Percentiles rank a stretch among this genome's conserved stretches.
Conservation (phyloP, 1,284 basidiomycete genomes). For the Cryptococcus amylolentus region DNA sequence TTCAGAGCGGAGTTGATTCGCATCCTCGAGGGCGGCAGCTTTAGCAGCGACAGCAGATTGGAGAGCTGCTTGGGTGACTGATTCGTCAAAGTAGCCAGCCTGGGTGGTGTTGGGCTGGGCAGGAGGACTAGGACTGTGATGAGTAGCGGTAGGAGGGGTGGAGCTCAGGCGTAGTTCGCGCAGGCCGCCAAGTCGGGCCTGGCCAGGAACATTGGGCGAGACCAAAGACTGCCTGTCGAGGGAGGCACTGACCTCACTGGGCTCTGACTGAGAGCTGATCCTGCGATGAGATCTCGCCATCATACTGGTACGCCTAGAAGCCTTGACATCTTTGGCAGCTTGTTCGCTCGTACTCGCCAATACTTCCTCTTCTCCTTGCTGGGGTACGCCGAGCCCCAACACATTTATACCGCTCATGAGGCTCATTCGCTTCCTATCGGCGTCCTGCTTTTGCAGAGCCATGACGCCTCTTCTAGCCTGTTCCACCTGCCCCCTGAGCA, state of each 20-base stretch:
- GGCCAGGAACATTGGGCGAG: conserved; percentile 4
- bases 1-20: conserved; percentile 63
- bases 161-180: conserved; percentile 39
- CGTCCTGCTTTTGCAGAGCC: conserved; percentile 68
- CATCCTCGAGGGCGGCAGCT: conserved; percentile 43
- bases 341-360: neutral
- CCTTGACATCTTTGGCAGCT: conserved; percentile 8
- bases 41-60: conserved; percentile 2
- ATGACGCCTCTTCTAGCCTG: conserved; percentile 84
- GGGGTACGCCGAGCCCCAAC: neutral
- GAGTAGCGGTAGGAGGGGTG: conserved; percentile 6
- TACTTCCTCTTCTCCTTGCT: neutral
- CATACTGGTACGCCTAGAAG: conserved; percentile 12
- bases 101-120: conserved; percentile 1
- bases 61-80: neutral
- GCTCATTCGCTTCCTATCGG: conserved; percentile 62
- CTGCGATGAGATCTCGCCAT: conserved; percentile 17
- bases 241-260: conserved; percentile 8
- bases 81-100: conserved; percentile 16
- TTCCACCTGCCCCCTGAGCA: conserved; percentile 82
- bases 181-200: conserved; percentile 24
- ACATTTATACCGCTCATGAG: conserved; percentile 45
- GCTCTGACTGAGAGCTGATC: conserved; percentile 20
- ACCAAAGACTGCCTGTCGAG: neutral
- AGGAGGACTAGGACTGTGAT: conserved; percentile 5